phyloP scores from a whole-genome alignment of 2,329 filamentous ascomycete genomes.

The Aspergillus caelatus region DNA sequence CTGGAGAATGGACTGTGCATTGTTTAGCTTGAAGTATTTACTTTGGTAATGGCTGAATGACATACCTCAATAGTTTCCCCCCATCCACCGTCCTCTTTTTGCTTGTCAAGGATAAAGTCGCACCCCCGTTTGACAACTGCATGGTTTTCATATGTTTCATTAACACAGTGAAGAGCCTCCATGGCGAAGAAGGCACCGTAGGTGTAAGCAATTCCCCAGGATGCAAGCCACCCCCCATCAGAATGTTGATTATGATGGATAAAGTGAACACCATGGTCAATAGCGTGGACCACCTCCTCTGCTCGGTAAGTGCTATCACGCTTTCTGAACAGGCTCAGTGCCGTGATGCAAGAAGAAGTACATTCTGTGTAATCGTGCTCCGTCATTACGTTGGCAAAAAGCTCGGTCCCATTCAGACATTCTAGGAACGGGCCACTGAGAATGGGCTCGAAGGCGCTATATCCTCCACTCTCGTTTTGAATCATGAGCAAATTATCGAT shows the following conservation, averaged over 20 bases:
- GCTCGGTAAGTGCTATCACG: neutral
- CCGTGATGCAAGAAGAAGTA: conserved; percentile 1
- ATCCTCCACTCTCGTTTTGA: neutral
- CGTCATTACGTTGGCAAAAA: neutral
- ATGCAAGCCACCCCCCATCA: neutral
- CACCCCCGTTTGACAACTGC: neutral
- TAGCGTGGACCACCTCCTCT: neutral
- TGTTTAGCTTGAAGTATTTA: neutral
- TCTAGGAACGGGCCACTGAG: neutral
- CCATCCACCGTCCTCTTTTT: conserved; percentile 1
- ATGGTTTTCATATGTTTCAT: neutral
- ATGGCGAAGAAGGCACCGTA: conserved; percentile 2
- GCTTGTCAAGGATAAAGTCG: neutral
- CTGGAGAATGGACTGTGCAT: neutral
- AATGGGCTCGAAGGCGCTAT: conserved; percentile 3
- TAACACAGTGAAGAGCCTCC: neutral
- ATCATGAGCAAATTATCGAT: neutral
- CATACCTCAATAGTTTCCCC: neutral
- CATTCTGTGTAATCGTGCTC: neutral
- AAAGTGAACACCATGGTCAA: neutral
- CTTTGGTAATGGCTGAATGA: neutral
- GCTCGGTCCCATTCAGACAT: neutral
- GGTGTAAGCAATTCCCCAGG: conserved; percentile 1
- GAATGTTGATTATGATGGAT: neutral
- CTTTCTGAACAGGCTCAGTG: neutral